Base-by-base conservation (phyloP, 2,329 filamentous ascomycete genomes). In the Paecilomyces sp. region DNA sequence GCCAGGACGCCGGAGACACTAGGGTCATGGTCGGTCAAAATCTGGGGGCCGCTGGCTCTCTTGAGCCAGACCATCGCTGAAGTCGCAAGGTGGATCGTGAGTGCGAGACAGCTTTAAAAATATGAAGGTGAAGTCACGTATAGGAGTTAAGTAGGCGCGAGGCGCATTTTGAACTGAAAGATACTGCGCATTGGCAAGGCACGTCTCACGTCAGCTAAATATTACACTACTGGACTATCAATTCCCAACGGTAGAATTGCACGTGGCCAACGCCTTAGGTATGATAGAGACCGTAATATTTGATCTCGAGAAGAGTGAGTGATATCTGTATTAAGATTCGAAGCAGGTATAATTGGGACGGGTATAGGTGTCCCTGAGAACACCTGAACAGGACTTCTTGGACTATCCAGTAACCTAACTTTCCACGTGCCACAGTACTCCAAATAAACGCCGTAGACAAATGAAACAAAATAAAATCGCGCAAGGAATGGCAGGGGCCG, bases 381-480 rank as follows among this genome's bases (percentile, higher is more conserved):
- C 59, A 64, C 66, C 64, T 65, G 51, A 53, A 25, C n/a, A 47
- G 51, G 11, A 25, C 51, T 30, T 65, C 57, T 60, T 56, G 64
- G 62, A 63, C 67, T 66, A 72, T 66, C 68, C 66, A 67, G 65
- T 69, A 68, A 61, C 69, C 66, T 67, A 66, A 61, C 60, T 62
- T 66, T 67, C 67, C 65, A 61, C 65, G 65, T 64, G 61, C 67
- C 71, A 64, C 61, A 64, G 68, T 66, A 66, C 64, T 67, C 66
- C 65, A 62, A 60, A 61, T 63, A 61, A 72, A 73, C 71, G 69
- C 72, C 71, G 63, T 62, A 65, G 66, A 68, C 62, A 71, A 65
- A 67, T 62, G 65, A 68, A 61, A 33, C 31, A 33, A 65, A 33
- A 63, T 67, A 57, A 63, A 63, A 64, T 54, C 63, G 64, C 59